Evolutionary conservation across 176 grass and related monocot genomes (phyloP), one percentile per base, ranked within the genome.

Genomic region (Dactylis glomerata): DNA sequence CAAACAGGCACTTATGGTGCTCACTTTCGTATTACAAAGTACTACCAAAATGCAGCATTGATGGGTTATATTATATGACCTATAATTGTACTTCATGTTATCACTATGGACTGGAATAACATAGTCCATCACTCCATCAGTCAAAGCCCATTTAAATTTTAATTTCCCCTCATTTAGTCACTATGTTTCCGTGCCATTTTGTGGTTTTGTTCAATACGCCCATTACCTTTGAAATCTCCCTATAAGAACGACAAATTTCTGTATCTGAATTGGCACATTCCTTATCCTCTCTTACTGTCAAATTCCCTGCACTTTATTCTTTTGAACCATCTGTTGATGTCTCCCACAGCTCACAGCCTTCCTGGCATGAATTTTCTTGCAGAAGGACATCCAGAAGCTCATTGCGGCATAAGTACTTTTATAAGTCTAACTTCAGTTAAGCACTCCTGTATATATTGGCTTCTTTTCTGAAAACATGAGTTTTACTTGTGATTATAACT

Each of bases 351-450:
- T 90, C 68, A 86, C 73, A 68, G 1, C 31, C 17, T 66, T 47
- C 24, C 49, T 73, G 56, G 15, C 47, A 74, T 61, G 36, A 2
- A 67, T 79, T 74, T 55, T 87, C 11, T 87, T 92, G 84, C 92
- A 99, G 93, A 99, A 94, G 86, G 96, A 99, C 88, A 94, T 99
- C 81, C 80, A 92, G 78, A 99, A 92, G 85, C 84, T 99, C 41
- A 44, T 91, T 36, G 85, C 89, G 8, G 88, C 89, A 46, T 99
- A 87, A 90, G 40, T 79, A 73, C 11, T 84, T 87, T 61, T 24
- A 27, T 24, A 27, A 59, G 68, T 52, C 76, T 41, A 32, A 49
- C 28, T 84, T 75, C 85, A 75, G 58, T 68, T 80, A 49, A 91
- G 40, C 61, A 75, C 24, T 56, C 71, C 7, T 87, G 81, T 81